Conservation (phyloP, 2,329 filamentous ascomycete genomes). For the Aspergillus unguis region DNA sequence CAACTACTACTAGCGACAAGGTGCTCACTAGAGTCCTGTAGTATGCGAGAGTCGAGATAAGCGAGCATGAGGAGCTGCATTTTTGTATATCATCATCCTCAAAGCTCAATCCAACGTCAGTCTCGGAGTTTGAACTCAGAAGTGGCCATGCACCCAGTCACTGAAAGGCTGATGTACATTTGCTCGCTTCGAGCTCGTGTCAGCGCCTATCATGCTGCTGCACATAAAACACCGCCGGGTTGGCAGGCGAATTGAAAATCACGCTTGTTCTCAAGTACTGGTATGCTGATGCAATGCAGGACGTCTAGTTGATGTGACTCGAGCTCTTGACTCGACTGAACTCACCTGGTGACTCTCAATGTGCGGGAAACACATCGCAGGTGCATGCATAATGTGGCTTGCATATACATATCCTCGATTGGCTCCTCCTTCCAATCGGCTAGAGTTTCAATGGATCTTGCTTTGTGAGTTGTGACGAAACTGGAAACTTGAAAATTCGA, state of each 20-base stretch:
- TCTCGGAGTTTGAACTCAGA: no score
- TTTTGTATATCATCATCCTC: no score
- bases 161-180: no score
- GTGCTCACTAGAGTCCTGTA: neutral
- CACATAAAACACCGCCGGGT: no score
- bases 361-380: slow-evolving; percentile 1
- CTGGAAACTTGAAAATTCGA: no score
- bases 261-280: no score
- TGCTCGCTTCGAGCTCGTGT: no score
- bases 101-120: no score
- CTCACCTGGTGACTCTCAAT: neutral
- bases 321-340: no score
- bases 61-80: slow-evolving; percentile 2
- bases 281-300: neutral
- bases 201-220: no score
- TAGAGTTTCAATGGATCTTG: neutral
- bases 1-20: neutral
- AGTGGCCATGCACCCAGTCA: no score
- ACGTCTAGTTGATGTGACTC: neutral
- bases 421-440: neutral
- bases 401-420: slow-evolving; percentile 1
- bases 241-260: no score
- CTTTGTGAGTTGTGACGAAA: neutral
- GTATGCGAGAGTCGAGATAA: neutral
- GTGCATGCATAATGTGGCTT: slow-evolving; percentile 8